Evolutionary conservation across 805 yeast species (phyloP), one percentile per base, ranked within the genome.

Genomic region (Metschnikowia matae): DNA sequence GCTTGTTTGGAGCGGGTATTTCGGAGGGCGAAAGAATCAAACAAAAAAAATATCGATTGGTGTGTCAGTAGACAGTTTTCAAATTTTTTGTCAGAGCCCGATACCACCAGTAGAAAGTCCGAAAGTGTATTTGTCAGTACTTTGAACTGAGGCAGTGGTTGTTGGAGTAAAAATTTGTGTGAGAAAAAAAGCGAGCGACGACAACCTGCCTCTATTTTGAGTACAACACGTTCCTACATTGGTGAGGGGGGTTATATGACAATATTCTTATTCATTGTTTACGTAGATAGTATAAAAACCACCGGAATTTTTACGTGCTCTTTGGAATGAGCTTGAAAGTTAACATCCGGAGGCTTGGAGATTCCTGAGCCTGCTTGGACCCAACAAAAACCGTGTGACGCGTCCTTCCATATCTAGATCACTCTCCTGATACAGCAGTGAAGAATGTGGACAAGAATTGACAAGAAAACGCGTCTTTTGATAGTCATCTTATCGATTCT

Each of bases 141-240:
- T 44, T 23, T 14, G 40, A 34, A 17, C 15, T 31, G 34, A 13
- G 40, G 13, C 38, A n/a, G 45, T 42, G 33, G 40, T 21, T 14
- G 40, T 26, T 21, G 34, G 40, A 44, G 40, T 44, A 44, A 44
- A 44, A 44, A 10, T 35, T 44, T 44, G 50, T 39, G 44, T 18
- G 49, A 40, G 49, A 40, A 46, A 49, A 53, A 52, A 55, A 55
- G 50, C 49, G 58, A 51, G 53, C 57, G 50, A 48, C 61, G 54
- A 55, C 60, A 50, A 49, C 53, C 44, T 37, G 35, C 23, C 32
- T 39, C 29, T 31, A 47, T 51, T 57, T 57, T 57, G 61, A 49
- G 59, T 43, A 41, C 48, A 56, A 57, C 61, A 57, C 61, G 59
- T 52, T 55, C 49, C 48, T 46, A 51, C 48, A 37, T 17, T 38